A percentile compares a stretch with the other conserved stretches of the same genome.
phyloP scores from a whole-genome alignment of 176 grass and related monocot species.

The Saccharum spontaneum region DNA sequence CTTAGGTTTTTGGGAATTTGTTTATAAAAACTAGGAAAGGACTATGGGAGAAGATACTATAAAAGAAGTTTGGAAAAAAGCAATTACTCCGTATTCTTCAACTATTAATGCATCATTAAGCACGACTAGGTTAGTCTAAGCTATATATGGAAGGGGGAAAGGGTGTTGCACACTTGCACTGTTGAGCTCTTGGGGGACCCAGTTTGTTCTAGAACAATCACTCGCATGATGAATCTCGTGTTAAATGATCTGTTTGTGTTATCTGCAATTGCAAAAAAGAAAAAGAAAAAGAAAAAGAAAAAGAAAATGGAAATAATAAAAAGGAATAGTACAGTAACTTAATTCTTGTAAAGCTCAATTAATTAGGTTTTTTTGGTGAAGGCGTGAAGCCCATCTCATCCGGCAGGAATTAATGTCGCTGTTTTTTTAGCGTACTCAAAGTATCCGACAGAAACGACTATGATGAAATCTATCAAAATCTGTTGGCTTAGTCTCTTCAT shows the following conservation, averaged over 20 bases:
- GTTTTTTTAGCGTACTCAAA: too few relatives aligned
- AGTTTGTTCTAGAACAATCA: slow-evolving; percentile 12
- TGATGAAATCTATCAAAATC: too few relatives aligned
- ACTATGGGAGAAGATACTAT: background rate
- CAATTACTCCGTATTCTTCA: background rate
- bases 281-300: background rate
- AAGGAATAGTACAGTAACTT: background rate
- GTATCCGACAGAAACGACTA: too few relatives aligned
- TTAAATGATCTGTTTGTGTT: background rate
- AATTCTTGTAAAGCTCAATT: too few relatives aligned
- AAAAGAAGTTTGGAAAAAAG: background rate
- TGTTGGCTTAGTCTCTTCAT: too few relatives aligned
- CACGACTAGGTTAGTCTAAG: background rate
- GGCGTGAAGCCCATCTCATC: too few relatives aligned
- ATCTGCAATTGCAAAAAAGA: background rate
- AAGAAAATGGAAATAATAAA: background rate
- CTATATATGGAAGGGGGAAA: background rate
- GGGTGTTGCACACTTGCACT: background rate
- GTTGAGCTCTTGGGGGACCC: background rate
- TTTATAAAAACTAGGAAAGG: background rate
- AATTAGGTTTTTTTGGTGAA: too few relatives aligned
- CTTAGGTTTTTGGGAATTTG: background rate
- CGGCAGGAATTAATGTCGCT: too few relatives aligned
- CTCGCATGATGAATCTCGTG: background rate
- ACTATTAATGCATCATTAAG: background rate